These are phyloP conservation scores for Pseudogymnoascus sp. DNA, from an alignment of 2,329 filamentous ascomycete species.

Conservation along the genomic window DNA sequence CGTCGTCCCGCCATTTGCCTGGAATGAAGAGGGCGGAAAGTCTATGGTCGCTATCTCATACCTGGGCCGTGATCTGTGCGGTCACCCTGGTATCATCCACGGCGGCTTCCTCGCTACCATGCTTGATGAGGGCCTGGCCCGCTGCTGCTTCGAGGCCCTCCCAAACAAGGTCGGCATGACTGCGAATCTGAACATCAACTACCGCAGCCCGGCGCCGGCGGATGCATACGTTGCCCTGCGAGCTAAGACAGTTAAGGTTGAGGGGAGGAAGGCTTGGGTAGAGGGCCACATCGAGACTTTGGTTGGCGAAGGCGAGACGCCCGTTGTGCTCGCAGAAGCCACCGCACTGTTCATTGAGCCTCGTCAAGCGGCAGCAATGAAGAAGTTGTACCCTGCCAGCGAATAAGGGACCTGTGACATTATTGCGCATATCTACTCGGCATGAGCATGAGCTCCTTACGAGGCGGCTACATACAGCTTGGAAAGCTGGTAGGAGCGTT, in stretches of 20 bases:
- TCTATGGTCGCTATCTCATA: constrained; percentile 66
- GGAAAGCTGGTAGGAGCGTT: background rate
- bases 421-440: background rate
- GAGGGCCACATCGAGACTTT: constrained; percentile 79
- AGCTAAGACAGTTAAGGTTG: constrained; percentile 74
- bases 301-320: constrained; percentile 53
- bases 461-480: background rate
- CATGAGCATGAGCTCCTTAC: background rate
- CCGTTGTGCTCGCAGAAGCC: constrained; percentile 68
- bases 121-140: constrained; percentile 80
- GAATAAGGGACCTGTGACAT: constrained; percentile 29
- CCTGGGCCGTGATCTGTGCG: constrained; percentile 73
- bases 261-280: constrained; percentile 93
- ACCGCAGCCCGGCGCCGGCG: constrained; percentile 71
- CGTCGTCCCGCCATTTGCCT: constrained; percentile 72
- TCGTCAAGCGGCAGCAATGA: constrained; percentile 58
- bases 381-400: constrained; percentile 29
- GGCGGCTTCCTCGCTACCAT: constrained; percentile 88
- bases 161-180: constrained; percentile 83
- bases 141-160: constrained; percentile 81
- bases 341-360: constrained; percentile 85
- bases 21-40: constrained; percentile 63
- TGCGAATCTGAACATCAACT: constrained; percentile 76
- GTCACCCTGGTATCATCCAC: constrained; percentile 85
- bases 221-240: constrained; percentile 69